A percentile compares a stretch with the other conserved stretches of the same genome.
Evolutionary conservation across 768 basidiomycete species (phyloP).

Genomic region (Kwoniella pini): DNA sequence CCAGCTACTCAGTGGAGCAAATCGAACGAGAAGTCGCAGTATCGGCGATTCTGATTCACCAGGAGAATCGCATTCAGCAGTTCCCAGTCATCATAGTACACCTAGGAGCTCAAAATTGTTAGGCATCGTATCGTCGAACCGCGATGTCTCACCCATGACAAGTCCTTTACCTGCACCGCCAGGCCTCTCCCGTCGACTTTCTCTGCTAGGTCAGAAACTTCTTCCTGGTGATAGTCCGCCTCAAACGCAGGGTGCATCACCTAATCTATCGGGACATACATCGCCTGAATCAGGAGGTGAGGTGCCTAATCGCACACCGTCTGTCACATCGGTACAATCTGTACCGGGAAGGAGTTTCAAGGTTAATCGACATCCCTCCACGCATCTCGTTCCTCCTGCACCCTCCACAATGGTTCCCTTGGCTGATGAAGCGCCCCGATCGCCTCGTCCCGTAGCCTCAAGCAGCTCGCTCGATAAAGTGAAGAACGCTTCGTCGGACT

Average conservation of each 20-base stretch:
- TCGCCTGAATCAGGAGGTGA: conserved; percentile 15
- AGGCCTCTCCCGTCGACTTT: conserved; percentile 17
- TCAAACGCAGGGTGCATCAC: conserved; percentile 3
- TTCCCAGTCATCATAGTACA: conserved; percentile 5
- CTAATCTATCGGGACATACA: conserved; percentile 4
- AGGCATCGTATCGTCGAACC: conserved; percentile 6
- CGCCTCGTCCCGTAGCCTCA: conserved; percentile 33
- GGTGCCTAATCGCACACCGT: background rate
- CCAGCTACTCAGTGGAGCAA: conserved; percentile 23
- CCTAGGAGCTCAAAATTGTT: conserved; percentile 6
- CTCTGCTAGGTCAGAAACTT: conserved; percentile 16
- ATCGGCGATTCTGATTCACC: conserved; percentile 33
- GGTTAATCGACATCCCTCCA: conserved; percentile 9
- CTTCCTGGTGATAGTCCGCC: conserved; percentile 2
- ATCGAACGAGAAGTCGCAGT: conserved; percentile 42
- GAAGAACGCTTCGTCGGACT: conserved; percentile 11
- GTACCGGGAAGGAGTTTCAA: background rate
- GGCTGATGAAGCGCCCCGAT: conserved; percentile 23
- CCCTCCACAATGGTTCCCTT: conserved; percentile 11
- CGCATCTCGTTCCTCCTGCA: conserved; percentile 7
- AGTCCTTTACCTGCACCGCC: conserved; percentile 20
- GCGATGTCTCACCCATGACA: conserved; percentile 19
- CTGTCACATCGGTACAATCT: conserved; percentile 2
- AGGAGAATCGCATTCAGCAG: background rate
- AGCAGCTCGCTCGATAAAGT: conserved; percentile 40